Conservation (phyloP, 2,329 filamentous ascomycete genomes). For the Ambrosiella beaveri region DNA sequence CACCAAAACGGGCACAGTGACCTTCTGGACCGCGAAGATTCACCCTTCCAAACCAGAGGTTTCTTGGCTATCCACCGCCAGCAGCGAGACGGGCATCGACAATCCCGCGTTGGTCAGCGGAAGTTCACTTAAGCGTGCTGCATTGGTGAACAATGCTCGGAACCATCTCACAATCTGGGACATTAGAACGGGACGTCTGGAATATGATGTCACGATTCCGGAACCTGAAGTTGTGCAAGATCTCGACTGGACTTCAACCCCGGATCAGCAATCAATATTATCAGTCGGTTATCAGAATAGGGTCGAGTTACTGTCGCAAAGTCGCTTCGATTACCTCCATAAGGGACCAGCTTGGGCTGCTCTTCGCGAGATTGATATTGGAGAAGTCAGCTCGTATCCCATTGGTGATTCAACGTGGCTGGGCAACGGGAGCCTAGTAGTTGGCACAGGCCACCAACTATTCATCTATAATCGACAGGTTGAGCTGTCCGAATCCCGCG, state of each 20-base stretch:
- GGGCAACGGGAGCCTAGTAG: slow-evolving; percentile 64
- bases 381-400: slow-evolving; percentile 68
- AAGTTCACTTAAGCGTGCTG: slow-evolving; percentile 73
- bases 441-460: slow-evolving; percentile 81
- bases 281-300: slow-evolving; percentile 85
- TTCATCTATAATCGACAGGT: slow-evolving; percentile 71
- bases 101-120: slow-evolving; percentile 66
- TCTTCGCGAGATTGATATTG: slow-evolving; percentile 65
- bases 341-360: slow-evolving; percentile 78
- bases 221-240: slow-evolving; percentile 62
- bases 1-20: slow-evolving; percentile 53
- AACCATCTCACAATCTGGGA: slow-evolving; percentile 84
- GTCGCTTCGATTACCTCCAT: slow-evolving; percentile 82
- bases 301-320: slow-evolving; percentile 65
- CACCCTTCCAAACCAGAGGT: slow-evolving; percentile 41
- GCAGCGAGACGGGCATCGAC: slow-evolving; percentile 58
- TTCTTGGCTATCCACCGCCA: slow-evolving; percentile 70
- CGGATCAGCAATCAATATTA: slow-evolving; percentile 72
- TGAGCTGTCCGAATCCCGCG: slow-evolving; percentile 41
- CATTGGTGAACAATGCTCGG: slow-evolving; percentile 56
- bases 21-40: slow-evolving; percentile 72
- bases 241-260: slow-evolving; percentile 86
- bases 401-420: slow-evolving; percentile 92
- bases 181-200: slow-evolving; percentile 60
- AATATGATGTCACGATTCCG: slow-evolving; percentile 62